Percentiles rank a stretch among this genome's conserved stretches.
These are phyloP conservation scores for Takakia lepidozioides DNA, from an alignment of 225 moss, liverwort and hornwort species.

Conservation along the genomic window DNA sequence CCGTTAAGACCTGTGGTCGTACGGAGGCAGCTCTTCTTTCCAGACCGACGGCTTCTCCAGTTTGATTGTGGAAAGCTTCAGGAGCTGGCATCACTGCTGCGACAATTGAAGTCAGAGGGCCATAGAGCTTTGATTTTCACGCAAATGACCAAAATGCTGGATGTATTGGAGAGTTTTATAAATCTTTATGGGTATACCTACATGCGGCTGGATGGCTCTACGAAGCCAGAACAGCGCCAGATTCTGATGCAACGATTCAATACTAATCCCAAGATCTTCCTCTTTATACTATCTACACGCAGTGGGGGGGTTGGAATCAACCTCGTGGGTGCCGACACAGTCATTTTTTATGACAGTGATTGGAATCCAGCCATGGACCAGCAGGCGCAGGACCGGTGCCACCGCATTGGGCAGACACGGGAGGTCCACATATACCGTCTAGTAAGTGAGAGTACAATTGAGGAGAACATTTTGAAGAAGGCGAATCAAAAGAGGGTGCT, in stretches of 20 bases:
- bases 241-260: conserved; percentile 99
- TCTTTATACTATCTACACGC: conserved; percentile 89
- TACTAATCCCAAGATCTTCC: conserved; percentile 88
- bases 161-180: conserved; percentile 90
- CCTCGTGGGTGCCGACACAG: conserved; percentile 91
- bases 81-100: conserved; percentile 68
- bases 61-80: conserved; percentile 97
- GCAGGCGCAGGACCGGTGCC: conserved; percentile 96
- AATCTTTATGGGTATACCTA: conserved; percentile 96
- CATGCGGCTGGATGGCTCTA: conserved; percentile 96
- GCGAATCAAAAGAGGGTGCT: conserved; percentile 91
- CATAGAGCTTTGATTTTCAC: conserved; percentile 94
- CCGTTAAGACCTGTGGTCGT: conserved; percentile 78
- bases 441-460: conserved; percentile 96
- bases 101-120: conserved; percentile 80
- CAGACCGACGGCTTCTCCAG: conserved; percentile 88
- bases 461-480: conserved; percentile 96
- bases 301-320: conserved; percentile 98
- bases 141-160: conserved; percentile 98
- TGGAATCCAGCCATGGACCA: conserved; percentile 99
- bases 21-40: conserved; percentile 90
- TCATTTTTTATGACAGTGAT: conserved; percentile 98
- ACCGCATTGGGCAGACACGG: conserved; percentile 94
- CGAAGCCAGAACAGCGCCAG: conserved; percentile 92
- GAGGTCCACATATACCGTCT: conserved; percentile 97